Base-by-base conservation (phyloP, 2,329 filamentous ascomycete genomes). In the Bipolaris zeicola region DNA sequence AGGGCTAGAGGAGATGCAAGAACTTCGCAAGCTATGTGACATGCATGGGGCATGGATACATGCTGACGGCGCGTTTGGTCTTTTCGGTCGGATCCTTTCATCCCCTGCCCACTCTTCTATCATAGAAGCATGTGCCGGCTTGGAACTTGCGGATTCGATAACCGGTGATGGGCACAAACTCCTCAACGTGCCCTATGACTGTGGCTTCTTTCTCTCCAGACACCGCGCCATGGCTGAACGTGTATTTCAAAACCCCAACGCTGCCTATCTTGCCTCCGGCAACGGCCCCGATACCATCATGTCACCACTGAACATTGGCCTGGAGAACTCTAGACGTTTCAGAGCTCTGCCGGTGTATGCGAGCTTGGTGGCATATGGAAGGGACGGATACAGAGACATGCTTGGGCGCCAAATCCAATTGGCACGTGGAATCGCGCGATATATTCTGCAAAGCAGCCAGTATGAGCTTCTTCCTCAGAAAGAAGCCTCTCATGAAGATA, bases 151-250 rank as follows among this genome's bases (percentile, higher is more conserved):
- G 3, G 92, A 97, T 71, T 96, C 91, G 48, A 92, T 97, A 64
- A 88, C 91, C 0, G 88, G 90, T 2, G 93, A 97, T 68, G 90
- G 85, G 0, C 94, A 98, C 76, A 97, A 97, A 71, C 78, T 96
- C n/a, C 83, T 98, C 58, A 97, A 97, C 65, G 92, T 96, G 43
- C 93, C 94, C 0, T 97, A 97, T 68, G 94, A 97, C 75, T 93
- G 89, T 67, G 94, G 93, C 41, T 89, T 97, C 76, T 96, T 96
- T 81, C 85, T 96, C 66, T 91, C 88, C 49, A 85, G 87, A 16
- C 85, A 62, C 38, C 56, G 36, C 18, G 54, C 43, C 26, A 55
- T 60, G 24, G 45, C 50, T 31, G 39, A 52, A 14, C 55, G 47
- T 20, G 49, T 50, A 6, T 56, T 59, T 6, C 48, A 62, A 16